These are phyloP conservation scores for Aspergillus pseudoterreus DNA, from an alignment of 2,329 filamentous ascomycete genomes.

Conservation along the genomic window DNA sequence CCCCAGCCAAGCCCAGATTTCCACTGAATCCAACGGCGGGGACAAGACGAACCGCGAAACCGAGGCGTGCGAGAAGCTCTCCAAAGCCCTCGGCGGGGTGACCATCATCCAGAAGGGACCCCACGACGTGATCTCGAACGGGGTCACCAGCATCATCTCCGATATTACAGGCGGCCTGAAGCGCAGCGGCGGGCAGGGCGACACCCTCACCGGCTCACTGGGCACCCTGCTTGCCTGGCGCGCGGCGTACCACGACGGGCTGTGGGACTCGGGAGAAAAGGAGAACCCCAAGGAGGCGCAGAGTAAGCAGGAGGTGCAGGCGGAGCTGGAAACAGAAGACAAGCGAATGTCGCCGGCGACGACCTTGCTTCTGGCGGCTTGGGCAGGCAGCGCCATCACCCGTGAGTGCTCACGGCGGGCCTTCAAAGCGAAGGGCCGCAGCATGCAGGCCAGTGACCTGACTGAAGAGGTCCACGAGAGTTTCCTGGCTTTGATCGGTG, in stretches of 20 bases:
- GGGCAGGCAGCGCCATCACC: conserved; percentile 81
- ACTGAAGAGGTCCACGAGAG: conserved; percentile 84
- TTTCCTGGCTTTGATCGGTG: conserved; percentile 76
- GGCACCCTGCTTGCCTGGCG: conserved; percentile 88
- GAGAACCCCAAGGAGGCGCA: conserved; percentile 29
- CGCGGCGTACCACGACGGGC: conserved; percentile 74
- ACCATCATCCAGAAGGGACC: conserved; percentile 87
- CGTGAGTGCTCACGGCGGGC: conserved; percentile 86
- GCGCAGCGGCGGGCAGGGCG: conserved; percentile 89
- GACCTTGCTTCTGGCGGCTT: conserved; percentile 71
- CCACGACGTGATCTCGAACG: conserved; percentile 79
- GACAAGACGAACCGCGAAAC: conserved; percentile 48
- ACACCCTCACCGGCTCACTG: conserved; percentile 85
- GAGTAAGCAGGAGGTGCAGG: conserved; percentile 39
- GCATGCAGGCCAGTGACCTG: conserved; percentile 87
- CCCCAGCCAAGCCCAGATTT: conserved; percentile 31
- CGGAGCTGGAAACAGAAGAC: conserved; percentile 42
- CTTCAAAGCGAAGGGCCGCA: conserved; percentile 79
- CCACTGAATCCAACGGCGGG: conserved; percentile 33
- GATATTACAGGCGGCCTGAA: conserved; percentile 81
- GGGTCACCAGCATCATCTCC: conserved; percentile 67
- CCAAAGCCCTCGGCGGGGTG: conserved; percentile 76
- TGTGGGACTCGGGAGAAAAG: conserved; percentile 61
- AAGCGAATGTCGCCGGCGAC: conserved; percentile 57
- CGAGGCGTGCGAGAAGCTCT: conserved; percentile 65